Conservation (phyloP, 345 rosid genomes). For the Salix dunnii region DNA sequence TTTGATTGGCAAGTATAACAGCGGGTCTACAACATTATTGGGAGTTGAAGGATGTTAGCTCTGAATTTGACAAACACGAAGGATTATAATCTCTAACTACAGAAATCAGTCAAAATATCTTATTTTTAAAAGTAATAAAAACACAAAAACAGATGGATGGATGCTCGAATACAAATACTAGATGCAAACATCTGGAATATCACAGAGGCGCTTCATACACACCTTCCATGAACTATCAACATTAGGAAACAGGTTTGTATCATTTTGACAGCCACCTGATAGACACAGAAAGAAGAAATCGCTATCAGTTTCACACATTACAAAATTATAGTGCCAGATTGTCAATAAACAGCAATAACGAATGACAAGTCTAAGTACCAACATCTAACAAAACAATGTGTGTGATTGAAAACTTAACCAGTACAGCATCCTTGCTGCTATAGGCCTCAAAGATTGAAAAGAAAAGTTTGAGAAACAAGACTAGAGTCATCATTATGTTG, state of each 20-base stretch:
- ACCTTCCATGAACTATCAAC: constrained; percentile 94
- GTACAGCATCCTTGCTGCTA: not conserved
- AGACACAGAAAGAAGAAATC: constrained; percentile 17
- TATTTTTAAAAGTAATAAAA: not conserved
- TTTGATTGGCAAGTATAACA: not conserved
- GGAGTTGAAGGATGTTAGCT: not conserved
- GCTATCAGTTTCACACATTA: constrained; percentile 14
- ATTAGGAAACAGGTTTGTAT: constrained; percentile 64
- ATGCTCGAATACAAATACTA: not conserved
- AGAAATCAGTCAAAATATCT: not conserved
- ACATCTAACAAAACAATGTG: not conserved
- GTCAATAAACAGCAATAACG: not conserved
- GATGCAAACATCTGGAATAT: not conserved
- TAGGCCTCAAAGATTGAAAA: not conserved
- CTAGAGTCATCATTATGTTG: not conserved
- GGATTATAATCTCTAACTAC: not conserved
- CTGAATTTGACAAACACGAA: not conserved
- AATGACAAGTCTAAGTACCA: not conserved
- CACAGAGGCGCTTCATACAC: constrained; percentile 20
- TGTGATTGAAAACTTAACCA: not conserved
- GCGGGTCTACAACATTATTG: not conserved
- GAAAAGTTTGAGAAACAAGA: not conserved
- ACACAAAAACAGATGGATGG: not conserved
- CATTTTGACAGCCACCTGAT: constrained; percentile 63
- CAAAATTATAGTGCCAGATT: not conserved